phyloP scores from a whole-genome alignment of 805 yeast species.

The Wickerhamomyces xylosicus region DNA sequence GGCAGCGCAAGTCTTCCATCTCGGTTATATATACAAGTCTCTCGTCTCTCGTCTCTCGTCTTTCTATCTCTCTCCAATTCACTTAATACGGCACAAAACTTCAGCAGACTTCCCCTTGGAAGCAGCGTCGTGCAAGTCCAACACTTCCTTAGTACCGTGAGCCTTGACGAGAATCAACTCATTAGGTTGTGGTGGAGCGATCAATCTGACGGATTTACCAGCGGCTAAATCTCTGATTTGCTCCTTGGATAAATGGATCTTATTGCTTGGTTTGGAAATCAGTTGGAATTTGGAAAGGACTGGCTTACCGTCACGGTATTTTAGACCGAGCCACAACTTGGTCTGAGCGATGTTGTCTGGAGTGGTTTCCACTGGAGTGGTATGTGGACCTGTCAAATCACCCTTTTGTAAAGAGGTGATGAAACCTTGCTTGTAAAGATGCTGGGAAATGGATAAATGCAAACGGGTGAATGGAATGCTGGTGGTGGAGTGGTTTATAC shows the following conservation, averaged over 20 bases:
- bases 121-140: constrained; percentile 84
- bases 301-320: constrained; percentile 72
- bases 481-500: constrained; percentile 64
- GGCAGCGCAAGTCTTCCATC: no score
- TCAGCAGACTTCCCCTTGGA: constrained; percentile 62
- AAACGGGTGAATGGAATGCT: constrained; percentile 75
- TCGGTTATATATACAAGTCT: constrained; percentile 4
- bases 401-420: constrained; percentile 80
- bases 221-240: constrained; percentile 67
- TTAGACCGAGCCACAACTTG: constrained; percentile 85
- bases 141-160: constrained; percentile 34
- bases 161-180: constrained; percentile 67
- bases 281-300: constrained; percentile 64
- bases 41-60: constrained; percentile 19
- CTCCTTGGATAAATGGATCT: constrained; percentile 47
- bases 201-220: constrained; percentile 65
- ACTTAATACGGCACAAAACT: constrained; percentile 64
- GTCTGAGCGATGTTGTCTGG: constrained; percentile 81
- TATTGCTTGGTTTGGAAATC: constrained; percentile 78
- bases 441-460: constrained; percentile 75
- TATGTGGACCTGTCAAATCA: constrained; percentile 76
- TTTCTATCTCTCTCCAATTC: not conserved
- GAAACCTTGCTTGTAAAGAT: constrained; percentile 86
- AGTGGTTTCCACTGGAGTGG: constrained; percentile 62
- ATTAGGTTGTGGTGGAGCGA: constrained; percentile 80